phyloP scores from a whole-genome alignment of 345 rosid genomes.

The Balakata baccata region DNA sequence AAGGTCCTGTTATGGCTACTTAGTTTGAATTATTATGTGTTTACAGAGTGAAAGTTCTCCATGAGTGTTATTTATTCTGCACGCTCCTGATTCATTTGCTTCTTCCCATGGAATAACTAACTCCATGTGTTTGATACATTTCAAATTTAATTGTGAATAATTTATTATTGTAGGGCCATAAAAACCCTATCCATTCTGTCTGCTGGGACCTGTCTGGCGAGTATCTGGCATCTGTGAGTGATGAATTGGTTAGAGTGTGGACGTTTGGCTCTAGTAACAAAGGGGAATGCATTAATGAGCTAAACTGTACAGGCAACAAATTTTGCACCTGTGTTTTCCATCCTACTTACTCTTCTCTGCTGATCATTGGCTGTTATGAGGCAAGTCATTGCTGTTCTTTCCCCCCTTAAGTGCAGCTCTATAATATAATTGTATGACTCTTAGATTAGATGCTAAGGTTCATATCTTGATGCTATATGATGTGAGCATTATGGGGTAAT shows the following conservation, averaged over 20 bases:
- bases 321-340: slow-evolving; percentile 48
- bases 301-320: slow-evolving; percentile 43
- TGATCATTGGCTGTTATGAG: slow-evolving; percentile 59
- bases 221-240: slow-evolving; percentile 61
- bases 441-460: neutral
- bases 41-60: neutral
- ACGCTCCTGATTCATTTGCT: neutral
- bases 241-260: slow-evolving; percentile 64
- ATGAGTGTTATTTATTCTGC: neutral
- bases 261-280: slow-evolving; percentile 43
- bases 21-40: too few species aligned
- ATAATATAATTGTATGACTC: neutral
- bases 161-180: slow-evolving; percentile 48
- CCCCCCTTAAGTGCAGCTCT: neutral
- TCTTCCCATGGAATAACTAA: neutral
- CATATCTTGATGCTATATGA: too few species aligned
- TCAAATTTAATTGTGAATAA: neutral
- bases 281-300: slow-evolving; percentile 47
- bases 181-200: slow-evolving; percentile 40
- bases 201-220: slow-evolving; percentile 65
- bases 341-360: slow-evolving; percentile 45
- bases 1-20: neutral
- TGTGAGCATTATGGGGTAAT: neutral
- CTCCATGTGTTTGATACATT: neutral
- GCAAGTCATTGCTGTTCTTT: slow-evolving; percentile 28